Base-by-base conservation (phyloP, 805 yeast genomes). In the Wickerhamiella dianesei region DNA sequence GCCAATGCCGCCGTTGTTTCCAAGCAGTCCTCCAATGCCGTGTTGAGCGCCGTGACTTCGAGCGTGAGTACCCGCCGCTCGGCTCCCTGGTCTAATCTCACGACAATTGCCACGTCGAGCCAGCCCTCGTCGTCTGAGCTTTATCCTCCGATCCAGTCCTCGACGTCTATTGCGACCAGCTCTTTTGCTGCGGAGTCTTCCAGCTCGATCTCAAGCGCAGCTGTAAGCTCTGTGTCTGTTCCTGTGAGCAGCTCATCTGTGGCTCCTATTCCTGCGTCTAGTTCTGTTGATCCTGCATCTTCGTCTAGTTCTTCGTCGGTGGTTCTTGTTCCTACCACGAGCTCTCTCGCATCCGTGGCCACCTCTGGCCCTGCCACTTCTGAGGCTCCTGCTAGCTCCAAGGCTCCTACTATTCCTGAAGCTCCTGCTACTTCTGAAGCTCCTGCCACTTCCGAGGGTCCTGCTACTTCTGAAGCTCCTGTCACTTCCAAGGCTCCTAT, bases 401-500 rank as follows among this genome's bases (percentile, higher is more conserved):
- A 6, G 6, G 13, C 45, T 13, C 14, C 43, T 42, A 37, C 20
- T 19, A 2, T 21, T 8, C 18, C 43, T 19, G 29, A 37, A 3
- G 5, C 21, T 25, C 20, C 47, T 32, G 21, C 41, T 21, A 3
- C 41, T 8, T 20, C 41, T 3, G 2, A 2, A n/a, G 36, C 39
- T 17, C 22, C 43, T 32, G 40, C 43, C 18, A 14, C 41, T 20
- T 18, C 35, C 14, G 39, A 40, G 8, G 22, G 18, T 4, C 16
- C 45, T 20, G 48, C 43, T 35, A 29, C 42, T 18, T 25, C 41
- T 3, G 40, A n/a, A 12, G 37, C 35, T 14, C 21, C 35, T 9
- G n/a, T 35, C 25, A 16, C 22, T 22, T 17, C 29, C 4, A 20
- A 14, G 21, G 41, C 37, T 14, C 22, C 42, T 20, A n/a, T 42